Percentiles rank a stretch among this genome's conserved stretches.
These are phyloP conservation scores for Coemansia sp. DNA, from an alignment of 192 early-diverging fungal species.

Conservation along the genomic window DNA sequence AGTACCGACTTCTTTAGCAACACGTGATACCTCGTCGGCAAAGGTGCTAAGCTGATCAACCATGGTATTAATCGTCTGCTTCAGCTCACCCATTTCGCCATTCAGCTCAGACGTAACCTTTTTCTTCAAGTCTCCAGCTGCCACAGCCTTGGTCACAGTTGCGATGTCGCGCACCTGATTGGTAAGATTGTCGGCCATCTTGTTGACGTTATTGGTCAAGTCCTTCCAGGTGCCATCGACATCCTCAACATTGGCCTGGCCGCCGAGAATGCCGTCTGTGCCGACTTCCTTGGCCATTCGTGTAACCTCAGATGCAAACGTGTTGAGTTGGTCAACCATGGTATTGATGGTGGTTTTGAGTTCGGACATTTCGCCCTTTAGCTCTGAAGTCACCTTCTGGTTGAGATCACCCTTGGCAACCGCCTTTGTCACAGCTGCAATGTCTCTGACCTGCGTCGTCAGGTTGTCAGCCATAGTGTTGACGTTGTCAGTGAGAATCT, in stretches of 20 bases:
- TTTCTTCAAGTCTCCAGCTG: conserved; percentile 53
- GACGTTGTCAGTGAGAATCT: conserved; percentile 63
- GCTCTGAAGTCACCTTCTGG: conserved; percentile 50
- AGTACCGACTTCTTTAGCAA: conserved; percentile 58
- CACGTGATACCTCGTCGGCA: conserved; percentile 56
- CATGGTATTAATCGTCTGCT: conserved; percentile 54
- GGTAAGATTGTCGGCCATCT: conserved; percentile 60
- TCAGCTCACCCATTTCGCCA: conserved; percentile 56
- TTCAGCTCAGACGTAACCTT: conserved; percentile 48
- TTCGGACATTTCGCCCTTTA: conserved; percentile 59
- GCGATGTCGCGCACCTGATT: conserved; percentile 58
- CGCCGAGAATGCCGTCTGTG: conserved; percentile 59
- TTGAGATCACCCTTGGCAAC: conserved; percentile 70
- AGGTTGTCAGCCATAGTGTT: conserved; percentile 60
- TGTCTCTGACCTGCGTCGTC: conserved; percentile 58
- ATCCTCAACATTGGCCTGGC: conserved; percentile 40
- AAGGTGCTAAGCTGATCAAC: conserved; percentile 57
- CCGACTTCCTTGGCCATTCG: conserved; percentile 58
- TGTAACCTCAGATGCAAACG: conserved; percentile 56
- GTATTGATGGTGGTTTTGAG: conserved; percentile 62
- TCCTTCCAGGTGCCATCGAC: conserved; percentile 59
- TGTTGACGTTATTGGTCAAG: conserved; percentile 58
- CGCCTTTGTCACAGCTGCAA: conserved; percentile 65
- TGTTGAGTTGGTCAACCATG: conserved; percentile 58
- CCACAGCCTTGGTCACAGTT: conserved; percentile 56